Base-by-base conservation (phyloP, 768 basidiomycete genomes). In the Rhodotorula toruloides region DNA sequence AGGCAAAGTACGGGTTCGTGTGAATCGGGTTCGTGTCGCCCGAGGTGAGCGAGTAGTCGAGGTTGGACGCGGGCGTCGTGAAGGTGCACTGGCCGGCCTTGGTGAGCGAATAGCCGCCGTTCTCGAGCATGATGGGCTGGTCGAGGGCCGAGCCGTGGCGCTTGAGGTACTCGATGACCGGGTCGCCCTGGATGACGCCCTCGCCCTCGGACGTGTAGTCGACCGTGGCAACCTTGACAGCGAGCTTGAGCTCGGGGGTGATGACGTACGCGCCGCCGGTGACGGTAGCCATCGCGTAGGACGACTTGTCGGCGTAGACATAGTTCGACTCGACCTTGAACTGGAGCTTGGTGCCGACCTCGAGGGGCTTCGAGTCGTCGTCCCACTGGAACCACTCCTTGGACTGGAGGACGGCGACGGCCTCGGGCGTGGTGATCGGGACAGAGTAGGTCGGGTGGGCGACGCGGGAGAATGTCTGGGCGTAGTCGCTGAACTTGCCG, bases 1-100 rank as follows among this genome's bases (percentile, higher is more conserved):
- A 87, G 31, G 96, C 85, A 81, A 99, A 97, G 82, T 98, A 98
- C 0, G 96, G 94, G 79, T 99, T 97, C 77, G 96, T 82, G 77
- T 99, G 96, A 73, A 99, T 99, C 36, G 96, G 96, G 78, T 99
- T 98, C 82, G 91, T 98, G 79, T 99, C 94, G 50, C 94, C 93
- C 0, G 96, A 99, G 54, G 93, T 84, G 77, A 86, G 85, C 8
- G 93, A 97, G 79, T 98, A 99, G 4, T 91, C 88, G 78, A 94
- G 90, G 76, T 99, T 99, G 53, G 90, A 90, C 50, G 89, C 80
- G 32, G 94, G 94, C 7, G 94, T 84, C 52, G 81, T 85, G 82
- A 91, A 94, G 12, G 81, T 77, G 16, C 87, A 86, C 25, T 83
- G 80, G 32, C 82, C 80, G 6, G 83, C 76, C 47, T 79, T 85